Percentiles rank a stretch among this genome's conserved stretches.
These are phyloP conservation scores for Colletotrichum spinosum DNA, from an alignment of 2,329 filamentous ascomycete genomes.

Conservation along the genomic window DNA sequence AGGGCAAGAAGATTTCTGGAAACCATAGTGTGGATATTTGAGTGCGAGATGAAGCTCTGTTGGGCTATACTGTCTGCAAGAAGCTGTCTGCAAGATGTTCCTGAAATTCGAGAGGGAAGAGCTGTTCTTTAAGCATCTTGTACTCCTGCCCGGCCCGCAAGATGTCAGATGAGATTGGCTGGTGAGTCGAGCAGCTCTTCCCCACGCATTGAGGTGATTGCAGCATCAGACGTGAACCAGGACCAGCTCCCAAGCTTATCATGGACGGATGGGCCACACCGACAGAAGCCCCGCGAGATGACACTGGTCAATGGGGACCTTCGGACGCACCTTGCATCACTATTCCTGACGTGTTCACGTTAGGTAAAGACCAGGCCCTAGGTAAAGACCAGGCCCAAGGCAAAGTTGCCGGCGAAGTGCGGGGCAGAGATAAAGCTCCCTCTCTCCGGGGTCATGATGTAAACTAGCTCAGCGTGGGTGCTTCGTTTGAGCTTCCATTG, in stretches of 20 bases:
- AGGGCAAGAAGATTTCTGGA: conserved; percentile 47
- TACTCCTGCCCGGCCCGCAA: conserved; percentile 12
- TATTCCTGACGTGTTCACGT: conserved; percentile 35
- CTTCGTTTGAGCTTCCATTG: conserved; percentile 22
- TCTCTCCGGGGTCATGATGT: conserved; percentile 26
- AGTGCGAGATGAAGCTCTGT: neutral
- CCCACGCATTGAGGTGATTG: conserved; percentile 21
- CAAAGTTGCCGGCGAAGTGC: conserved; percentile 27
- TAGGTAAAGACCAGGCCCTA: conserved; percentile 35
- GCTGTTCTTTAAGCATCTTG: conserved; percentile 29
- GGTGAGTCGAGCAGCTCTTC: conserved; percentile 19
- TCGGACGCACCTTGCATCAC: conserved; percentile 15
- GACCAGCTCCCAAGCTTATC: conserved; percentile 33
- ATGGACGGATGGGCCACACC: conserved; percentile 17
- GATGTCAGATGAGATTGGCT: conserved; percentile 18
- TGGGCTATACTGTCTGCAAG: neutral
- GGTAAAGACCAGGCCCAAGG: conserved; percentile 26
- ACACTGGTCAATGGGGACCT: conserved; percentile 30
- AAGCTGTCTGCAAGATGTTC: neutral
- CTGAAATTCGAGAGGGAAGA: neutral
- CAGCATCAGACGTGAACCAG: conserved; percentile 15
- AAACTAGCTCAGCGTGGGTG: conserved; percentile 27
- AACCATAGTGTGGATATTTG: conserved; percentile 43
- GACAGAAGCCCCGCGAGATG: conserved; percentile 10
- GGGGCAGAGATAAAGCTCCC: conserved; percentile 38